Base-by-base conservation (phyloP, 2,329 filamentous ascomycete species). In the Zalaria obscura region DNA sequence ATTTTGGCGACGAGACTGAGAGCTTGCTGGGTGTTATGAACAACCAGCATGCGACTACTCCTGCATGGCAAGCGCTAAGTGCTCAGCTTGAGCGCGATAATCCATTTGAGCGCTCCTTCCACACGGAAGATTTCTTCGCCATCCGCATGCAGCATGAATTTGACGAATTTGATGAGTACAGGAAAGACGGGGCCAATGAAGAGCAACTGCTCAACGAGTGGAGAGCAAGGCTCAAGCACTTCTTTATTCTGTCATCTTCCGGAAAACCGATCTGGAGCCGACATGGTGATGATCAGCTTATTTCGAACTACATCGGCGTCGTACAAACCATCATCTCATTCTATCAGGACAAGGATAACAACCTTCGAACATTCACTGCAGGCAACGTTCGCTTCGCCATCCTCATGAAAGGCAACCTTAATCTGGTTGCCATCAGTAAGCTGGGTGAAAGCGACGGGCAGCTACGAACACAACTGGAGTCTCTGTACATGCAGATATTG, bases 281-380 rank as follows among this genome's bases (percentile, higher is more conserved):
- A 38, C 89, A 98, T 57, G 91, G 93, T 34, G 86, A 95, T 51
- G 73, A 93, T 49, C 78, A 81, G 41, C 68, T 96, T 35, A 86
- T 96, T 56, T 94, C 93, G 52, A 83, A 83, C 39, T 95, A 91
- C 52, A 89, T 96, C 58, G 91, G 91, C 34, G 81, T 98, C 11
- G 80, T 95, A 2, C 91, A 96, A 59, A 98, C 91, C 35, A 89
- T 98, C 52, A 94, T 98, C 47, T 96, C 91, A 1, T 95, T 95
- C 58, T 96, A 93, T 56, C 82, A 94, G 57, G 79, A 79, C 36
- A 75, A 80, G 5, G 74, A 82, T 42, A 84, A 94, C 56, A 76
- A 75, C 1, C 69, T 98, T 7, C 75, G 76, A 48, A 81, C 81
- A 9, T 98, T 98, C 57, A 86, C 81, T 2, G 88, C 91, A n/a